phyloP scores from a whole-genome alignment of 1,284 basidiomycete species.

The Papiliotrema laurentii region DNA sequence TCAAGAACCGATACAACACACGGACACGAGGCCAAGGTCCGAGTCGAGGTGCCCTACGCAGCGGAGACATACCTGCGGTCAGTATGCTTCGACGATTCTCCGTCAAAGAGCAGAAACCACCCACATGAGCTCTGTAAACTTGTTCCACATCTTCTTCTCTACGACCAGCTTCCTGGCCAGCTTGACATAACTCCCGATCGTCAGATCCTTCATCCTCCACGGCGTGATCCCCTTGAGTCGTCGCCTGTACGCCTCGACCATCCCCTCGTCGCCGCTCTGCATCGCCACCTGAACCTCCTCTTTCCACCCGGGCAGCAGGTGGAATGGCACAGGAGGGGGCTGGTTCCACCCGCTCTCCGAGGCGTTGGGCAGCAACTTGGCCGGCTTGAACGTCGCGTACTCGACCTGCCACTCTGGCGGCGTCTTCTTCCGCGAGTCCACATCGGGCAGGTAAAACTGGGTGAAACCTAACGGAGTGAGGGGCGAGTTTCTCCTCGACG shows the following conservation, averaged over 20 bases:
- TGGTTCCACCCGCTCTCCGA: slow-evolving; percentile 23
- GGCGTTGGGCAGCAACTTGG: slow-evolving; percentile 44
- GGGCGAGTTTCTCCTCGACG: slow-evolving; percentile 34
- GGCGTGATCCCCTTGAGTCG: slow-evolving; percentile 59
- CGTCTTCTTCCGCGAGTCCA: slow-evolving; percentile 58
- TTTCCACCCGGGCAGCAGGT: slow-evolving; percentile 57
- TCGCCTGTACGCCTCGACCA: slow-evolving; percentile 22
- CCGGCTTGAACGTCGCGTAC: slow-evolving; percentile 63
- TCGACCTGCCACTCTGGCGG: slow-evolving; percentile 68
- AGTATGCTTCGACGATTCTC: too few species aligned
- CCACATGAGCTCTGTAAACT: slow-evolving; percentile 42
- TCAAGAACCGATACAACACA: too few species aligned
- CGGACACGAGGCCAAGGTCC: too few species aligned
- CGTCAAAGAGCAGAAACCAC: too few species aligned
- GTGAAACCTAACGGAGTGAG: slow-evolving; percentile 41
- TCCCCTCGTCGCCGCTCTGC: not conserved
- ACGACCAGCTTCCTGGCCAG: slow-evolving; percentile 62
- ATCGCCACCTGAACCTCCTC: slow-evolving; percentile 8
- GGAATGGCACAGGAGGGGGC: slow-evolving; percentile 58
- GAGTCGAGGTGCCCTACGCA: too few species aligned
- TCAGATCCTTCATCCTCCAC: slow-evolving; percentile 68
- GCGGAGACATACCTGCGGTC: too few species aligned
- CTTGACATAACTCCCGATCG: slow-evolving; percentile 69
- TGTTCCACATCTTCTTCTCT: slow-evolving; percentile 60
- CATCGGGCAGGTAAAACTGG: slow-evolving; percentile 71